A percentile compares a stretch with the other conserved stretches of the same genome.
Conservation (phyloP, 2,329 filamentous ascomycete species). For the Tricladium varicosporioides region DNA sequence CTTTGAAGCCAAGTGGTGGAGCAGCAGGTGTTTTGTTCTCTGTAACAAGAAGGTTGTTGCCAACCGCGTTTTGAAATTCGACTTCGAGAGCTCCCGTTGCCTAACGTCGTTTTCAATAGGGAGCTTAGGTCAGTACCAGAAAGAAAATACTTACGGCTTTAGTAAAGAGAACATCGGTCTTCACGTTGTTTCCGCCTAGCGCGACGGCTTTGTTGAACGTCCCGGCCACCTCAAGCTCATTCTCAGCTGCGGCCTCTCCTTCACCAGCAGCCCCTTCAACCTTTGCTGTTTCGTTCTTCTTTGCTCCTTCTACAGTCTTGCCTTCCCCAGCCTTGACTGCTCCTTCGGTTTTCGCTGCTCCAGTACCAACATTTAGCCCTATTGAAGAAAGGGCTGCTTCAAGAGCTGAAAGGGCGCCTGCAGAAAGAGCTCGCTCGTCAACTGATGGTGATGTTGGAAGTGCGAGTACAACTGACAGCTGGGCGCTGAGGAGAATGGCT, state of each 20-base stretch:
- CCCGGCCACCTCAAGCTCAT: background rate
- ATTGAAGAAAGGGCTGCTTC: background rate
- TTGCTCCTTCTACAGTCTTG: no score
- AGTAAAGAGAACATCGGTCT: slow-evolving; percentile 6
- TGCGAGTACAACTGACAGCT: slow-evolving; percentile 1
- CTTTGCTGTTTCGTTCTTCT: background rate
- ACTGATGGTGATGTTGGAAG: background rate
- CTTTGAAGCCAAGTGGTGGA: slow-evolving; percentile 37
- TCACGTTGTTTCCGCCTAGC: slow-evolving; percentile 1
- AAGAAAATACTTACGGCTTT: background rate
- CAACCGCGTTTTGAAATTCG: slow-evolving; percentile 38
- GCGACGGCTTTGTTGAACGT: background rate
- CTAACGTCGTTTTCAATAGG: background rate
- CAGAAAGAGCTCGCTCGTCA: background rate
- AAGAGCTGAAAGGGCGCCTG: background rate
- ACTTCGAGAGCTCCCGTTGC: slow-evolving; percentile 38
- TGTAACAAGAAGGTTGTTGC: slow-evolving; percentile 37
- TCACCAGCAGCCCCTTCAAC: background rate
- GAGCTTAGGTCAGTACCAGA: background rate
- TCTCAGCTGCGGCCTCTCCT: background rate
- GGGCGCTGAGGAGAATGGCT: background rate
- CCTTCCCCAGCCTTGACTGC: background rate
- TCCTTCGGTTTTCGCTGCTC: background rate
- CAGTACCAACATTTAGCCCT: background rate
- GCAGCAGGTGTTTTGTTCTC: slow-evolving; percentile 38